A percentile compares a stretch with the other conserved stretches of the same genome.
Conservation (phyloP, 1,284 basidiomycete species). For the Trichosporon asahii region DNA sequence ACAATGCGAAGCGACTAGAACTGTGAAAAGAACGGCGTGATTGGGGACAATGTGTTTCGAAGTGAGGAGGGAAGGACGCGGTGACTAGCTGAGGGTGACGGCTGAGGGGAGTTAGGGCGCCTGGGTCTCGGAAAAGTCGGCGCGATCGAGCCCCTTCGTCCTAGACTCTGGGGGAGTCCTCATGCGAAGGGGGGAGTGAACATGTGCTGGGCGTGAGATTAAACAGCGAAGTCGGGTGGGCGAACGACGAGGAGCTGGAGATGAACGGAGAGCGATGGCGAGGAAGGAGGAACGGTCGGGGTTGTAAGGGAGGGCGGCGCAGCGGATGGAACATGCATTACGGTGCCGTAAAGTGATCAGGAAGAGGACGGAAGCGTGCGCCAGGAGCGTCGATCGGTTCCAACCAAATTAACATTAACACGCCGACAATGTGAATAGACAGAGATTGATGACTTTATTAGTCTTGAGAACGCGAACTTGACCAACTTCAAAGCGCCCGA, state of each 20-base stretch:
- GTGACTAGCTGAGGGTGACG: constrained; percentile 1
- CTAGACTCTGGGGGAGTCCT: background rate
- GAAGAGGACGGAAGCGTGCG: background rate
- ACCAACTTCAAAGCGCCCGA: background rate
- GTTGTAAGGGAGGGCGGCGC: background rate
- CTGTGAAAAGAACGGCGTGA: background rate
- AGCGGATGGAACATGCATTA: constrained; percentile 3
- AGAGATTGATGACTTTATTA: background rate
- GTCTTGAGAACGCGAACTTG: background rate
- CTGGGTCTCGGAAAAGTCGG: background rate
- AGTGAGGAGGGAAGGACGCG: background rate
- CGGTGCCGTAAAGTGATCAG: constrained; percentile 5
- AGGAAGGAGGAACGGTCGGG: background rate
- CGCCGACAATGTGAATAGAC: background rate
- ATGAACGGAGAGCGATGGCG: background rate
- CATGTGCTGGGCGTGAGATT: background rate
- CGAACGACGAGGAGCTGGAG: background rate
- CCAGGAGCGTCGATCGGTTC: background rate
- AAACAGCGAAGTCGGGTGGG: background rate
- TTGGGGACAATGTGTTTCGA: background rate
- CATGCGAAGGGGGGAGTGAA: background rate
- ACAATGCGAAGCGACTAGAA: background rate
- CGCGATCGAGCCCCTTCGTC: background rate
- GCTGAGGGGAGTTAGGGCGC: background rate
- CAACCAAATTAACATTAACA: constrained; percentile 1